Percentiles rank a stretch among this genome's conserved stretches.
phyloP scores from a whole-genome alignment of 228 moss, liverwort and hornwort species.

The Sphagnum magellanicum region DNA sequence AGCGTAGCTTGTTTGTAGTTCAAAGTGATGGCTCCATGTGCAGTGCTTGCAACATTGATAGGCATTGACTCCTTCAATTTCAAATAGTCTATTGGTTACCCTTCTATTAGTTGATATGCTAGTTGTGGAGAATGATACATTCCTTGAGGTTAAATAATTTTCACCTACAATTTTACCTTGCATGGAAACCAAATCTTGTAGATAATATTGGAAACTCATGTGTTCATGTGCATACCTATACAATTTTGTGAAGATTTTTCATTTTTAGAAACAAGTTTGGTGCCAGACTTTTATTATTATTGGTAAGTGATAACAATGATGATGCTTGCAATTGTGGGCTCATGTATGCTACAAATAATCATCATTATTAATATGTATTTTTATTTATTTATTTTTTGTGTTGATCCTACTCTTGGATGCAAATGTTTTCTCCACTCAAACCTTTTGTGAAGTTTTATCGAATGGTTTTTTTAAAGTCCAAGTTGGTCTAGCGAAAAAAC shows the following conservation, averaged over 20 bases:
- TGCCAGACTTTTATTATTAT: too few relatives aligned
- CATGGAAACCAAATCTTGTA: too few relatives aligned
- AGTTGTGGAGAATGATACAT: too few relatives aligned
- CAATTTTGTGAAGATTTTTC: too few relatives aligned
- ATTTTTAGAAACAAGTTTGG: too few relatives aligned
- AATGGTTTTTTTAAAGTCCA: too few relatives aligned
- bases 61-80: conserved; percentile 86
- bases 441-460: not conserved
- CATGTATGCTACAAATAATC: conserved; percentile 88
- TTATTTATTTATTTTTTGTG: conserved; percentile 84
- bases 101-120: not conserved
- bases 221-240: too few relatives aligned
- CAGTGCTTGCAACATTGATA: conserved; percentile 82
- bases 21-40: conserved; percentile 96
- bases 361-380: conserved; percentile 92
- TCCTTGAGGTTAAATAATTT: not conserved
- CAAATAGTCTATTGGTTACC: conserved; percentile 11
- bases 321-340: conserved; percentile 75
- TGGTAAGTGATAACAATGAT: conserved; percentile 57
- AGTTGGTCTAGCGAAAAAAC: too few relatives aligned
- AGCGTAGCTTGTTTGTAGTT: conserved; percentile 30
- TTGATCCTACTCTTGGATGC: conserved; percentile 85
- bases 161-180: too few relatives aligned
- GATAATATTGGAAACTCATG: too few relatives aligned
- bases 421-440: conserved; percentile 5